Conservation (phyloP, 495 filamentous ascomycete genomes). For the Hypoxylon cercidicola region DNA sequence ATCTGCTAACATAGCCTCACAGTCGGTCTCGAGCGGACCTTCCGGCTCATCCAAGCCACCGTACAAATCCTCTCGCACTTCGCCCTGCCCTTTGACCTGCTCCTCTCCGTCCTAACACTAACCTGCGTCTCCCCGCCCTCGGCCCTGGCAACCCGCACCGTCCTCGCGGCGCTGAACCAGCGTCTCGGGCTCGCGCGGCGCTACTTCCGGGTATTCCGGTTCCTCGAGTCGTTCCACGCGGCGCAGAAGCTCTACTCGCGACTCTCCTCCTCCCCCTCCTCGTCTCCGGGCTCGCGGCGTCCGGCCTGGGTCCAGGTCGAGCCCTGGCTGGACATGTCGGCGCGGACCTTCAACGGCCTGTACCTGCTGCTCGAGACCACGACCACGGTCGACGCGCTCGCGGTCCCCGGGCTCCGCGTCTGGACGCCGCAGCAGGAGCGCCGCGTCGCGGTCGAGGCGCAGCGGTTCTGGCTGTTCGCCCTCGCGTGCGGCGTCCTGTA, state of each 20-base stretch:
- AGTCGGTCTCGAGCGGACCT: slow-evolving; percentile 70
- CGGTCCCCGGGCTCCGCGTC: slow-evolving; percentile 56
- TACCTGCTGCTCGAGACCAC: slow-evolving; percentile 59
- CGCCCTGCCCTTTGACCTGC: slow-evolving; percentile 40
- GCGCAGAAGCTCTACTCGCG: slow-evolving; percentile 50
- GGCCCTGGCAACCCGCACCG: slow-evolving; percentile 11
- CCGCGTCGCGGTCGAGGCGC: slow-evolving; percentile 60
- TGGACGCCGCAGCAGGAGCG: slow-evolving; percentile 45
- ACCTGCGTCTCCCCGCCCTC: slow-evolving; percentile 6
- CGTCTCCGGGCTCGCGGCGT: background rate
- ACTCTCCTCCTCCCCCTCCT: slow-evolving; percentile 3
- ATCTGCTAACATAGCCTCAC: slow-evolving; percentile 19
- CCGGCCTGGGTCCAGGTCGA: slow-evolving; percentile 14
- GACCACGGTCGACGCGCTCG: slow-evolving; percentile 56
- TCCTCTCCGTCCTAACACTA: slow-evolving; percentile 35
- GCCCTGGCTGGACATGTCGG: slow-evolving; percentile 51
- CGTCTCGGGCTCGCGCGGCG: slow-evolving; percentile 58
- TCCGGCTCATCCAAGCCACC: slow-evolving; percentile 68
- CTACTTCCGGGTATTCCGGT: slow-evolving; percentile 71
- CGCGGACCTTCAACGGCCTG: slow-evolving; percentile 56
- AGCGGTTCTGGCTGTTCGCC: slow-evolving; percentile 73
- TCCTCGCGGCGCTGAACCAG: slow-evolving; percentile 42
- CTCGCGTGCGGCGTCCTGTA: slow-evolving; percentile 51
- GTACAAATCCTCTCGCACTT: slow-evolving; percentile 60
- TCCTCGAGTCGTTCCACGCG: slow-evolving; percentile 66